Conservation (phyloP, 2,329 filamentous ascomycete genomes). For the Arthrobotrys conoides region DNA sequence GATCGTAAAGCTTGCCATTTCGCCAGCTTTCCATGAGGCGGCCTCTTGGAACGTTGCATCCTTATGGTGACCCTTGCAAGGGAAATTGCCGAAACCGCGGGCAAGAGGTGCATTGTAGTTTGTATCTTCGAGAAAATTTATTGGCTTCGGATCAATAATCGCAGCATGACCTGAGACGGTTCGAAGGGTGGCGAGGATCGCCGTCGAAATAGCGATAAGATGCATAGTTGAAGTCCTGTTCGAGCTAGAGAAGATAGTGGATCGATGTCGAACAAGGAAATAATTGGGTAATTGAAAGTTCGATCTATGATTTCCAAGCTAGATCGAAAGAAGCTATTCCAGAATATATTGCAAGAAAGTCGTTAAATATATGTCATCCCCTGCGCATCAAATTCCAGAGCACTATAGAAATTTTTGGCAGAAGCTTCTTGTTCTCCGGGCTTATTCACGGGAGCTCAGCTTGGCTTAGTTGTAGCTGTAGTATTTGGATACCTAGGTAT, state of each 20-base stretch:
- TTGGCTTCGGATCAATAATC: slow-evolving; percentile 73
- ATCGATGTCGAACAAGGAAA: too few relatives aligned
- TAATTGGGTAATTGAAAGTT: too few relatives aligned
- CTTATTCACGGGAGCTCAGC: slow-evolving; percentile 32
- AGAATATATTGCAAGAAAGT: neutral
- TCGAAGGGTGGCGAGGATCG: slow-evolving; percentile 68
- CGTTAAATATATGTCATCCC: too few relatives aligned
- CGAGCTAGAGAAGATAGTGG: too few relatives aligned
- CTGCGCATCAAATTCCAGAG: too few relatives aligned
- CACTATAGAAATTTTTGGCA: too few relatives aligned
- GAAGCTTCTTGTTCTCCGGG: neutral
- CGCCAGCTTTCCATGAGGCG: slow-evolving; percentile 61
- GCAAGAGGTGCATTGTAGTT: slow-evolving; percentile 78
- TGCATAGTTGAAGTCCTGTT: slow-evolving; percentile 22
- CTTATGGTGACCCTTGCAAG: slow-evolving; percentile 79
- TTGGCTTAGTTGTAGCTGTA: slow-evolving; percentile 3
- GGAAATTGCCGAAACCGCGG: slow-evolving; percentile 76
- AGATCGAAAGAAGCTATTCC: neutral
- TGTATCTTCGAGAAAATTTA: slow-evolving; percentile 70
- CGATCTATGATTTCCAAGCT: neutral
- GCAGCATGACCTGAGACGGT: slow-evolving; percentile 70
- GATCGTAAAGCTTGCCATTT: slow-evolving; percentile 54
- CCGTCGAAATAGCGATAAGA: slow-evolving; percentile 65
- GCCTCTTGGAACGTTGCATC: slow-evolving; percentile 42
- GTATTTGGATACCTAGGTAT: neutral